These are phyloP conservation scores for Cyclocybe cylindracea DNA, from an alignment of 768 basidiomycete species.

Conservation along the genomic window DNA sequence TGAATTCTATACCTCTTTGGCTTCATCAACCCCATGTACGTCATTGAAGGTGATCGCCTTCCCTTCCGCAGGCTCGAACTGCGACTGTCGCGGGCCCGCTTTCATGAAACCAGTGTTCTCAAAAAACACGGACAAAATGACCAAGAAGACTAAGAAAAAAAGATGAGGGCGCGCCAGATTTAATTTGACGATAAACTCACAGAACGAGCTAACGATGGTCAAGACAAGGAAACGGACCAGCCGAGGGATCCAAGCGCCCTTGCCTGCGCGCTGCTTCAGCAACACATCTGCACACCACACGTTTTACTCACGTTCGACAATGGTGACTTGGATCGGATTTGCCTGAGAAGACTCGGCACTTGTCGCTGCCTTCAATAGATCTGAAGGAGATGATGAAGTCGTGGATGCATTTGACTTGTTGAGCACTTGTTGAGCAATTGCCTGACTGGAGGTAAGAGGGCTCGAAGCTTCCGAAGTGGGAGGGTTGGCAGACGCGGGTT, in stretches of 20 bases:
- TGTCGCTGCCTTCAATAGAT: slow-evolving; percentile 43
- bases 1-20: slow-evolving; percentile 69
- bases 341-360: slow-evolving; percentile 42
- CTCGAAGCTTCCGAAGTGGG: slow-evolving; percentile 6
- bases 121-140: slow-evolving; percentile 84
- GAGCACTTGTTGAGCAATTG: slow-evolving; percentile 51
- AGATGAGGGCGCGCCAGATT: not conserved
- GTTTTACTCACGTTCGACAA: slow-evolving; percentile 71
- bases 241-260: slow-evolving; percentile 65
- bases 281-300: not conserved
- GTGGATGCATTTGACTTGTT: slow-evolving; percentile 30
- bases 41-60: slow-evolving; percentile 90
- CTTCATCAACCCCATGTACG: slow-evolving; percentile 97
- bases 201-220: slow-evolving; percentile 60
- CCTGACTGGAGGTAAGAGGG: slow-evolving; percentile 32
- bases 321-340: slow-evolving; percentile 77
- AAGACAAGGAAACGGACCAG: slow-evolving; percentile 63
- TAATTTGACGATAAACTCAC: slow-evolving; percentile 40
- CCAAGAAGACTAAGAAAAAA: slow-evolving; percentile 63
- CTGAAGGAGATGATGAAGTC: slow-evolving; percentile 25
- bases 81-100: slow-evolving; percentile 74
- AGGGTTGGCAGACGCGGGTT: slow-evolving; percentile 4
- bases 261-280: slow-evolving; percentile 44
- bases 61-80: slow-evolving; percentile 82
- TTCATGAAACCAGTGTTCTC: slow-evolving; percentile 95